Base-by-base conservation (phyloP, 2,329 filamentous ascomycete genomes). In the Aspergillus piperis region DNA sequence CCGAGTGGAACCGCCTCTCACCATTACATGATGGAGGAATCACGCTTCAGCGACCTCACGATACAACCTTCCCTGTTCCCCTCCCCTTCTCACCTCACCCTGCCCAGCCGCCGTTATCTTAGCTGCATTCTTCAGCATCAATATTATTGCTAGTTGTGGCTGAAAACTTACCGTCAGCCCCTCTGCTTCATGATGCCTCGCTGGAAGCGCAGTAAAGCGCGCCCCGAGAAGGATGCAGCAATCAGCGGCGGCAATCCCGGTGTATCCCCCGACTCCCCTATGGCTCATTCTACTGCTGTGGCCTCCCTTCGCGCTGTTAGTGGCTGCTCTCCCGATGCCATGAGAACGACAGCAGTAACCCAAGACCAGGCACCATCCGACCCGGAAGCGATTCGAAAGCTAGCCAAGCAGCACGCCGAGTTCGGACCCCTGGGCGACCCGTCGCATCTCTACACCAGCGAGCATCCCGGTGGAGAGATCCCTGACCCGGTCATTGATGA, bases 401-500 rank as follows among this genome's bases (percentile, higher is more conserved):
- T 91, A 73, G 88, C 87, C 60, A 88, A 86, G 71, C 85, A 88
- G 66, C 90, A 97, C 68, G 90, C 92, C 27, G 91, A 96, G 73
- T 97, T 97, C 71, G 94, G 90, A 2, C 93, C 94, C 10, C 80
- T 97, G 36, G 83, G 87, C 63, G 88, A 90, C 65, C 85, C 87
- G 53, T 88, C 84, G 68, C 93, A 97, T 78, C 85, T 90, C 72
- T 96, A 96, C 79, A 87, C 89, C 64, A 96, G 92, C 81, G 86
- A 89, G 75, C 91, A 93, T 72, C 86, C 88, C 55, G 92, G 92
- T 67, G 85, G 87, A 66, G 85, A 89, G 32, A 88, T 97, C 57
- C 85, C 87, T 42, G 85, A 91, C 23, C 92, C 92, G 1, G 81
- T 96, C 59, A 89, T 96, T 70, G 94, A 98, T 73, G 92, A 96